phyloP scores from a whole-genome alignment of 352 stramenopile species.

The Phytopythium mirpurense region DNA sequence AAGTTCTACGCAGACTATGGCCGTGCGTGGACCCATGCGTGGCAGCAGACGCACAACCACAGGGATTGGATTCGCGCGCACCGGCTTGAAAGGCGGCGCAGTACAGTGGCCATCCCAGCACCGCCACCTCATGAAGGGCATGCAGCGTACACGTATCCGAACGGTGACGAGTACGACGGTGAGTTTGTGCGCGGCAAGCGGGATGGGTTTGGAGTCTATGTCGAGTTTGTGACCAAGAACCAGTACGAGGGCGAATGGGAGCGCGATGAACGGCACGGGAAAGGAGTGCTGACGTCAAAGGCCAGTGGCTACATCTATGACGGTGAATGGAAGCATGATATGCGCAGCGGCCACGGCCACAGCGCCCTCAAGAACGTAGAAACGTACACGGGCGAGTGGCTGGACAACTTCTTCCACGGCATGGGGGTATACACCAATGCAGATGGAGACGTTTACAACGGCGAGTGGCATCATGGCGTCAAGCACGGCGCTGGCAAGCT shows the following conservation, averaged over 20 bases:
- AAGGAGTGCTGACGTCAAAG: conserved; percentile 61
- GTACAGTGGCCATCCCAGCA: conserved; percentile 11
- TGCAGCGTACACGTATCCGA: conserved; percentile 49
- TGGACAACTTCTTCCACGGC: conserved; percentile 60
- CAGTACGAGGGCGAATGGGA: conserved; percentile 76
- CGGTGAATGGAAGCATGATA: conserved; percentile 68
- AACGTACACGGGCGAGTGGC: conserved; percentile 70
- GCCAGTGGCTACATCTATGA: conserved; percentile 68
- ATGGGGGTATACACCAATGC: conserved; percentile 58
- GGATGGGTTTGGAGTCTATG: conserved; percentile 70
- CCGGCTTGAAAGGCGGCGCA: conserved; percentile 25
- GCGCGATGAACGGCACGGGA: conserved; percentile 57
- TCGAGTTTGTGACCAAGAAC: conserved; percentile 70
- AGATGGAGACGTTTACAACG: conserved; percentile 59
- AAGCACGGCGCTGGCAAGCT: conserved; percentile 63
- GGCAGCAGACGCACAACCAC: conserved; percentile 66
- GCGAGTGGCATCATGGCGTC: conserved; percentile 51
- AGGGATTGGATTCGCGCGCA: conserved; percentile 33
- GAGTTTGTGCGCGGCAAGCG: conserved; percentile 57
- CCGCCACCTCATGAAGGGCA: conserved; percentile 40
- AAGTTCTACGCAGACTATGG: conserved; percentile 54
- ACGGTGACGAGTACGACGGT: conserved; percentile 79
- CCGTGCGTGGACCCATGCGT: conserved; percentile 51
- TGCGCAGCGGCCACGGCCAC: conserved; percentile 61
- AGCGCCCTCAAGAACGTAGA: conserved; percentile 66